Evolutionary conservation across 1,284 basidiomycete genomes (phyloP).

Genomic region (Puccinia coronata): DNA sequence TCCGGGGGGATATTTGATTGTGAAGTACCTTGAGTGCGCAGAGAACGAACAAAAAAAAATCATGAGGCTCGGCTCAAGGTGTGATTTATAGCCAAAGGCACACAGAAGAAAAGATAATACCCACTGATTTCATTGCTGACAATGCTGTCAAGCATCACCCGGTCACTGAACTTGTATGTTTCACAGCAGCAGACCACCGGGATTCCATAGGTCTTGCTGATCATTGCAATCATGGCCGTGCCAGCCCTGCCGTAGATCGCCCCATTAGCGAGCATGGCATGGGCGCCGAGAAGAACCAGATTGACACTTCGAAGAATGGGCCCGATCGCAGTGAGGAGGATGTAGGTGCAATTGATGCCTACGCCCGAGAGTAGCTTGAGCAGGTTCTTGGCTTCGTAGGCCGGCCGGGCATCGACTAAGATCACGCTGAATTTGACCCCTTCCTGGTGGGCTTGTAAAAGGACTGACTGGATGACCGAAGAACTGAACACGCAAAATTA

Average conservation of each 20-base stretch:
- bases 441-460: slow-evolving; percentile 70
- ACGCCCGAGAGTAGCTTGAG: slow-evolving; percentile 71
- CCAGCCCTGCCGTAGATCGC: slow-evolving; percentile 91
- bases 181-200: slow-evolving; percentile 97
- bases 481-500: slow-evolving; percentile 65
- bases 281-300: slow-evolving; percentile 85
- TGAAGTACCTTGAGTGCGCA: slow-evolving; percentile 14
- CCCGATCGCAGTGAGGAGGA: slow-evolving; percentile 82
- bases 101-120: slow-evolving; percentile 51
- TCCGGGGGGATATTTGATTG: slow-evolving; percentile 38
- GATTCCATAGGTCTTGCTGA: slow-evolving; percentile 82
- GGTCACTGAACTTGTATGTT: slow-evolving; percentile 97
- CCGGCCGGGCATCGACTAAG: slow-evolving; percentile 89
- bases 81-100: not conserved
- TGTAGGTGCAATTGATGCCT: slow-evolving; percentile 85
- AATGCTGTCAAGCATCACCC: slow-evolving; percentile 88
- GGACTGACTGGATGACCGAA: slow-evolving; percentile 86
- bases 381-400: slow-evolving; percentile 85
- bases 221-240: slow-evolving; percentile 93
- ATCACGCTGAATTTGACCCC: slow-evolving; percentile 80
- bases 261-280: slow-evolving; percentile 91
- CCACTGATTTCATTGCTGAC: slow-evolving; percentile 91
- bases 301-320: slow-evolving; percentile 76
- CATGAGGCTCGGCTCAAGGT: not conserved
- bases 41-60: not conserved